Evolutionary conservation across 2,329 filamentous ascomycete genomes (phyloP), one percentile per base, ranked within the genome.

Genomic region (Metarhizium rileyi): DNA sequence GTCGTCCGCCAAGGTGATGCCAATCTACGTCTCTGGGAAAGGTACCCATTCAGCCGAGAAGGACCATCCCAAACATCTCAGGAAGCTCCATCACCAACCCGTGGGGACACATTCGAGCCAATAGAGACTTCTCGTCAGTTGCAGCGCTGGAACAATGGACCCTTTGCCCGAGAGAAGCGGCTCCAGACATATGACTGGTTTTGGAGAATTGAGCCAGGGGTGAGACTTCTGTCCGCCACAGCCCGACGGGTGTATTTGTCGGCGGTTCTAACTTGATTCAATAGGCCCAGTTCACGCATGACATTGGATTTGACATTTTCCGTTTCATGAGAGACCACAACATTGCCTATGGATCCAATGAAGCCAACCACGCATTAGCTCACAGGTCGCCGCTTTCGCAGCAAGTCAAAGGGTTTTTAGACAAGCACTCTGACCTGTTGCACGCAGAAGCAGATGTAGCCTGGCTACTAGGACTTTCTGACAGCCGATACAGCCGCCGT

Each of bases 301-400:
- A 77, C 53, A 78, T 94, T 54, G 81, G 89, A 62, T 93, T 94
- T 61, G 89, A 94, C 61, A 80, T 93, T 27, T 94, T 94, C 70
- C 80, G 82, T 44, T 90, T 84, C 71, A 91, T 94, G 87, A 75
- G 81, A 54, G 87, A 94, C 60, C 81, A 87, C 63, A 83, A 89
- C 62, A 86, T 91, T 63, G 86, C 82, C 10, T 93, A 93, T 61
- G 88, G 77, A 12, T 80, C 79, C 61, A 80, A 75, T 52, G 73
- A 75, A 59, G 70, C 70, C 23, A 68, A 72, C 40, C 61, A 75
- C 26, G 70, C 74, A 49, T 67, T 73, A 47, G 67, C 67, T 5
- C 65, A 67, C 27, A 64, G 70, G 45, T 64, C 66, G 10, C 66
- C 63, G 3, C 64, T 78, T 16, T 77, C 74, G 63, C 65, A 68